Evolutionary conservation across 192 early-diverging fungal genomes (phyloP), one percentile per base, ranked within the genome.

Genomic region (Coemansia sp.): DNA sequence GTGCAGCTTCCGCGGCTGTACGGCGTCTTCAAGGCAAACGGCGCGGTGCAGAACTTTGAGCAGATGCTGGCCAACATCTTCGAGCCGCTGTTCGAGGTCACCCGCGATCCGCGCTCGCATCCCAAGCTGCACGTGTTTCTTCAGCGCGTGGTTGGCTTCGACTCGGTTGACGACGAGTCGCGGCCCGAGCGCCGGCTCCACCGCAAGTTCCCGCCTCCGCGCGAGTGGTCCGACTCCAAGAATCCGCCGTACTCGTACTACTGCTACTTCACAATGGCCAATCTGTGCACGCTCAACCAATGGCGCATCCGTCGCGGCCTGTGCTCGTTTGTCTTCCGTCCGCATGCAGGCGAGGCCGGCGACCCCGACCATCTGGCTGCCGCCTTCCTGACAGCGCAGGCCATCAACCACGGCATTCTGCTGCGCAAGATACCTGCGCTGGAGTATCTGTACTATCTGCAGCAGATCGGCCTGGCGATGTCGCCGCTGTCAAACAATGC

Each of bases 211-310:
- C 91, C 91, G 16, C 74, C 81, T 43, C 89, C 91, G 6, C 66
- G 78, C 4, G 73, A 83, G 43, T 93, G 90, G 92, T 52, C 77
- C 41, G 81, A 65, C 7, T 8, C 63, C 18, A 61, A 80, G 64
- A 95, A 96, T 75, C 96, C 96, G 67, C 96, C 96, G 9, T 98
- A 98, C 78, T 89, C 91, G 18, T 98, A 98, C 82, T 95, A 94
- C 58, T 71, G 94, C 42, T 98, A 96, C 75, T 95, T 93, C 75
- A 90, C 92, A 81, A 94, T 90, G 84, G 89, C 96, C 41, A 96
- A 96, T 74, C 79, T 96, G 85, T 81, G 85, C 40, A 81, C 89
- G 9, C 71, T 98, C 5, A 98, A 98, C 76, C 81, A 85, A 18
- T 95, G 88, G 86, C 81, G 96, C 54, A 72, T 76, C 60, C 77